These are phyloP conservation scores for Zasmidium cellare DNA, from an alignment of 2,329 filamentous ascomycete genomes.

Conservation along the genomic window DNA sequence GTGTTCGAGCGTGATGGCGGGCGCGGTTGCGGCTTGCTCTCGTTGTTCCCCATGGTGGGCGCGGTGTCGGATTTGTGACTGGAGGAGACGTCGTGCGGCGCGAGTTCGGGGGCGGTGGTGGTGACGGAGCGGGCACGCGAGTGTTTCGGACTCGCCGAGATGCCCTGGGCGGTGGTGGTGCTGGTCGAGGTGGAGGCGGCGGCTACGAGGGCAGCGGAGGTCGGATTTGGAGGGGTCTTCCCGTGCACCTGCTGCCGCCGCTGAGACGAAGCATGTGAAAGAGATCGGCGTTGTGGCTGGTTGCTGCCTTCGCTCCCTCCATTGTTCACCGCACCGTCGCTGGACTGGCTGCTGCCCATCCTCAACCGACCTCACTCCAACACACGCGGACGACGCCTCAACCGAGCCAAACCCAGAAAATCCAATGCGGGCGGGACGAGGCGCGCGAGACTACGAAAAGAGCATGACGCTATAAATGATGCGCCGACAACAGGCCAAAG, in stretches of 20 bases:
- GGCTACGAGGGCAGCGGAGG: slow-evolving; percentile 7
- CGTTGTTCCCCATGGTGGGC: slow-evolving; percentile 26
- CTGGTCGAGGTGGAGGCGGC: slow-evolving; percentile 21
- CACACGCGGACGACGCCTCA: not conserved
- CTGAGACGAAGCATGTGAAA: not conserved
- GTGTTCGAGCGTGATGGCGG: slow-evolving; percentile 27
- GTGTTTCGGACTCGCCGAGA: slow-evolving; percentile 20
- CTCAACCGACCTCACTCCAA: not conserved
- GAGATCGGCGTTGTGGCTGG: no score
- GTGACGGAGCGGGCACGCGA: slow-evolving; percentile 32
- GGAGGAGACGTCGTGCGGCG: slow-evolving; percentile 15
- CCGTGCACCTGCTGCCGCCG: slow-evolving; percentile 1
- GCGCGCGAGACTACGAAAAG: not conserved
- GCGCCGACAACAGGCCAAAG: no score
- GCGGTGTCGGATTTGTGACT: slow-evolving; percentile 16
- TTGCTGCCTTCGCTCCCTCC: not conserved
- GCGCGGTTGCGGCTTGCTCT: slow-evolving; percentile 18
- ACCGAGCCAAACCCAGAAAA: not conserved
- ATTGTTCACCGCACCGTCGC: slow-evolving; percentile 4
- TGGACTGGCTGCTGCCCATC: slow-evolving; percentile 52
- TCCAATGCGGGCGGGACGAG: not conserved
- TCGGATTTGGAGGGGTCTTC: slow-evolving; percentile 1
- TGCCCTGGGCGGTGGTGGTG: slow-evolving; percentile 20
- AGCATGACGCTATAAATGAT: not conserved
- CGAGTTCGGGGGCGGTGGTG: slow-evolving; percentile 17